A percentile compares a stretch with the other conserved stretches of the same genome.
These are phyloP conservation scores for Tolypocladium album DNA, from an alignment of 2,329 filamentous ascomycete genomes.

Conservation along the genomic window DNA sequence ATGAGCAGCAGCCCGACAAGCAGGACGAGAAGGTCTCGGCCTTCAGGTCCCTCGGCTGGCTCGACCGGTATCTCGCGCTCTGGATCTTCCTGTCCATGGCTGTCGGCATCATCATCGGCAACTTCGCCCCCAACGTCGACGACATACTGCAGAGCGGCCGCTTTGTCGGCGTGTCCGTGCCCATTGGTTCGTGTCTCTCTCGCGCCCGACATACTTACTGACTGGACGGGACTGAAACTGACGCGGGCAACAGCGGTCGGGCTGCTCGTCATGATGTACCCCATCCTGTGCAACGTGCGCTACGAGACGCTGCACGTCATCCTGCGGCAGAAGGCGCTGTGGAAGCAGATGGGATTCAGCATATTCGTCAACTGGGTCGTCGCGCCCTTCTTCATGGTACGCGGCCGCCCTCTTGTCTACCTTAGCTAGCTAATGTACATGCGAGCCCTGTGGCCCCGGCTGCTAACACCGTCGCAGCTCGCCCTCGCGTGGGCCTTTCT, in stretches of 20 bases:
- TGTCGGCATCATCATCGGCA: constrained; percentile 64
- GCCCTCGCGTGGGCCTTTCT: constrained; percentile 59
- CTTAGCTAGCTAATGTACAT: not conserved
- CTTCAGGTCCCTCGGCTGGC: constrained; percentile 44
- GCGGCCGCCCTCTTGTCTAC: constrained; percentile 5
- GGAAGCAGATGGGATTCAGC: constrained; percentile 72
- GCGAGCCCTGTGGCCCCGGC: too few species aligned
- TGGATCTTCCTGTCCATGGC: constrained; percentile 76
- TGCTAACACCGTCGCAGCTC: constrained; percentile 30
- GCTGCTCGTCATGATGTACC: constrained; percentile 88
- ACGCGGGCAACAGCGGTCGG: constrained; percentile 50
- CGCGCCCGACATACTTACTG: not conserved
- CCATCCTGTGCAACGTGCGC: constrained; percentile 77
- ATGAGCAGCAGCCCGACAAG: not conserved
- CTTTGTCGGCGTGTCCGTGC: constrained; percentile 59
- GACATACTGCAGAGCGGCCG: constrained; percentile 56
- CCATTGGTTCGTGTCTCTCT: constrained; percentile 39
- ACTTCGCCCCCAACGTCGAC: constrained; percentile 56
- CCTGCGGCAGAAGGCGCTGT: constrained; percentile 50
- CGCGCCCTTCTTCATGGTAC: constrained; percentile 71
- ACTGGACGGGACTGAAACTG: not conserved
- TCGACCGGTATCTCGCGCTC: constrained; percentile 54
- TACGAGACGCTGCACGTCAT: constrained; percentile 65
- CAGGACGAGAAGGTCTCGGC: constrained; percentile 17
- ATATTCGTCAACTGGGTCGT: constrained; percentile 74